phyloP scores from a whole-genome alignment of 169 alveolate species.

The Plasmodium relictum region DNA sequence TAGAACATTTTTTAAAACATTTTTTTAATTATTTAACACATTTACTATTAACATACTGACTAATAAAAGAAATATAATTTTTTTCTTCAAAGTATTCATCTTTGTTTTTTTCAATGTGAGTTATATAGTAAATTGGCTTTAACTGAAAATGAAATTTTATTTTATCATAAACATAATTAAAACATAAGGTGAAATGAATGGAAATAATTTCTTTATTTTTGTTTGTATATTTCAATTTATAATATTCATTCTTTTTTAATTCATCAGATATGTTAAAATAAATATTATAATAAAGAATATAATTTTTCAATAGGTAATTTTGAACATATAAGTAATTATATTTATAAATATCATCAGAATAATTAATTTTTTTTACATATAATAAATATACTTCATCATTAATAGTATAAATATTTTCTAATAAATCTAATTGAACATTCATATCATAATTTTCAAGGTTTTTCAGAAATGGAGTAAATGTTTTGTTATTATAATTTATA shows the following conservation, averaged over 20 bases:
- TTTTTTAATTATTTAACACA: neutral
- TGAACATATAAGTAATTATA: conserved; percentile 66
- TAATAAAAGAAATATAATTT: conserved; percentile 57
- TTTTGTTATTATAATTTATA: conserved; percentile 70
- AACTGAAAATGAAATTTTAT: conserved; percentile 13
- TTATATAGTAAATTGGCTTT: conserved; percentile 44
- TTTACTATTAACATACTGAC: conserved; percentile 39
- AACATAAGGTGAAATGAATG: conserved; percentile 69
- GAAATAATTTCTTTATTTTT: conserved; percentile 60
- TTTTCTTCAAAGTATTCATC: conserved; percentile 20
- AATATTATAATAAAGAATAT: conserved; percentile 69
- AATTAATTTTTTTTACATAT: conserved; percentile 69
- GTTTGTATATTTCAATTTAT: conserved; percentile 66
- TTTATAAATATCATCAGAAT: conserved; percentile 71
- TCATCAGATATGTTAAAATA: conserved; percentile 66
- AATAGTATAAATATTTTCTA: conserved; percentile 71
- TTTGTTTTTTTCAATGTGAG: conserved; percentile 46
- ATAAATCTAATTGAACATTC: conserved; percentile 73
- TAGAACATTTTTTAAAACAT: neutral
- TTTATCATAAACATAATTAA: conserved; percentile 52
- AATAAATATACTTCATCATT: conserved; percentile 72
- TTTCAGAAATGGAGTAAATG: conserved; percentile 72
- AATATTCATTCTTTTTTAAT: conserved; percentile 57
- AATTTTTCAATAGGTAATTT: conserved; percentile 69
- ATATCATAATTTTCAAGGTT: conserved; percentile 32